Conservation (phyloP, 2,329 filamentous ascomycete species). For the Rugonectria rugulosa region DNA sequence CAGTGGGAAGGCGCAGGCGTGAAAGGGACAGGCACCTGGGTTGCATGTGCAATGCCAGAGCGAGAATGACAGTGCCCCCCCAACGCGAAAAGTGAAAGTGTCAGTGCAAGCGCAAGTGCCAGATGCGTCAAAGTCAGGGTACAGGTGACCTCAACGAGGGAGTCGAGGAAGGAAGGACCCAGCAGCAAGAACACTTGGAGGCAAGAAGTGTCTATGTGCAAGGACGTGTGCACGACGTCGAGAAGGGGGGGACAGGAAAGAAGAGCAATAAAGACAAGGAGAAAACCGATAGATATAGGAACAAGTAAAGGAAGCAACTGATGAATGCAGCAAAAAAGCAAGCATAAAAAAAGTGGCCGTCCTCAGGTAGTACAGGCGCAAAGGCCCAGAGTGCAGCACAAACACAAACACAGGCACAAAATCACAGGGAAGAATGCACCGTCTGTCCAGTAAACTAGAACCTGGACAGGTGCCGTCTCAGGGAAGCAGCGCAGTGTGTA, state of each 20-base stretch:
- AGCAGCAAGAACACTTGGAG: not conserved
- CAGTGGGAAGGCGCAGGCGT: slow-evolving; percentile 17
- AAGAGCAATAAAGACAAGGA: not conserved
- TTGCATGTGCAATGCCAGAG: slow-evolving; percentile 14
- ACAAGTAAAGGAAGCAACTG: too few species aligned
- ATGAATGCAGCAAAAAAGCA: too few species aligned
- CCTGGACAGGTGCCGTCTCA: slow-evolving; percentile 7
- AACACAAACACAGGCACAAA: slow-evolving; percentile 18
- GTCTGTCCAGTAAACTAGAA: not conserved
- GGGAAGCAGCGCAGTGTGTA: slow-evolving; percentile 22
- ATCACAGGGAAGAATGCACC: not conserved
- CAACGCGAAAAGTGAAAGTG: slow-evolving; percentile 3
- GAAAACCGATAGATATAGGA: not conserved
- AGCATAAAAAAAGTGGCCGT: not conserved
- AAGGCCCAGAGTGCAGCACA: slow-evolving; percentile 17
- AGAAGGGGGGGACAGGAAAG: too few species aligned
- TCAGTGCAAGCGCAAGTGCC: slow-evolving; percentile 25
- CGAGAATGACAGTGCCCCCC: not conserved
- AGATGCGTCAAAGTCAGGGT: slow-evolving; percentile 14
- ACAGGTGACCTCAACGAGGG: slow-evolving; percentile 9
- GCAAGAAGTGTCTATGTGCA: not conserved
- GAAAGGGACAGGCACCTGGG: slow-evolving; percentile 16
- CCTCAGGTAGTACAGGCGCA: slow-evolving; percentile 10
- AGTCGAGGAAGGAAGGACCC: slow-evolving; percentile 21
- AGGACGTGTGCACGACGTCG: too few species aligned